A percentile compares a stretch with the other conserved stretches of the same genome.
Evolutionary conservation across 192 early-diverging fungal genomes (phyloP).

Genomic region (Coemansia sp.): DNA sequence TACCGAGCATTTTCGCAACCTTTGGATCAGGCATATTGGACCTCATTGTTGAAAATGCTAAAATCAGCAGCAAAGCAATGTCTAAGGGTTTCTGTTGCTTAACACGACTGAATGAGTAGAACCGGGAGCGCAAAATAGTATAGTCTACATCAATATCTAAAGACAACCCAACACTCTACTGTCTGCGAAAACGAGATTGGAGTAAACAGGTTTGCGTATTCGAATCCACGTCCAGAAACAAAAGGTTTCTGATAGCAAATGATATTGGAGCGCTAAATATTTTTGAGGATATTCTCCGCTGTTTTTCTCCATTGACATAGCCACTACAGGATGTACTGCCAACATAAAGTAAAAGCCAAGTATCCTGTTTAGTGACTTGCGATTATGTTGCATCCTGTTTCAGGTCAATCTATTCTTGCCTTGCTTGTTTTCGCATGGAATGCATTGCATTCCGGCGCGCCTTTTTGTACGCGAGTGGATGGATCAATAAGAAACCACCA

Average conservation of each 20-base stretch:
- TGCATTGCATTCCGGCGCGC: neutral
- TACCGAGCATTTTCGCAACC: neutral
- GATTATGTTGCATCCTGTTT: neutral
- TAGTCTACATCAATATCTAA: neutral
- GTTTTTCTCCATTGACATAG: neutral
- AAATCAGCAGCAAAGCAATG: too few relatives aligned
- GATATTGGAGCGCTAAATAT: neutral
- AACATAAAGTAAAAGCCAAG: too few relatives aligned
- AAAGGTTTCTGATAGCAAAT: neutral
- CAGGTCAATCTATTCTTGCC: neutral
- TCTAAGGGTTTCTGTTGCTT: too few relatives aligned
- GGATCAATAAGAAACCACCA: neutral
- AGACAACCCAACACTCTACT: neutral
- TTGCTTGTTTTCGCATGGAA: neutral
- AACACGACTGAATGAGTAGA: neutral
- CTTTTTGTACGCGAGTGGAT: neutral
- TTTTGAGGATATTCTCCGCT: constrained; percentile 1
- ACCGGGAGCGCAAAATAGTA: neutral
- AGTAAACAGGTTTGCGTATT: neutral
- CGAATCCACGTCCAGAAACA: neutral
- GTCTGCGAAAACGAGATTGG: neutral
- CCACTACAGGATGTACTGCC: too few relatives aligned
- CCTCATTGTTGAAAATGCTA: too few relatives aligned
- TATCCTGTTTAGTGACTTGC: too few relatives aligned
- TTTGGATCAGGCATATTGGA: neutral